Percentiles rank a stretch among this genome's conserved stretches.
Evolutionary conservation across 176 grass and related monocot genomes (phyloP).

Genomic region (Lolium multiflorum): DNA sequence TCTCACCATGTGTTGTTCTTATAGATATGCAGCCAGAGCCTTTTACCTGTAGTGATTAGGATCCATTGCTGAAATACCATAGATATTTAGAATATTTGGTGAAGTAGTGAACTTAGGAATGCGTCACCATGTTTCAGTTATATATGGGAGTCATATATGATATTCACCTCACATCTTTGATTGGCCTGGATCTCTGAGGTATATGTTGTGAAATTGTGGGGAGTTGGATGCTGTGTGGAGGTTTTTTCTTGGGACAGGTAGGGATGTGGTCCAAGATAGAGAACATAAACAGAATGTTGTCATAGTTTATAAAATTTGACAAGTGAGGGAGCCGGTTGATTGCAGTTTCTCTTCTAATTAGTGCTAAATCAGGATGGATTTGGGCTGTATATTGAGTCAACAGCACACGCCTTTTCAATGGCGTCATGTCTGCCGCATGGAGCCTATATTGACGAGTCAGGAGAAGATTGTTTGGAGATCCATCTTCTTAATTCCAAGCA

Average conservation of each 20-base stretch:
- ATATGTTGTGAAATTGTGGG: neutral
- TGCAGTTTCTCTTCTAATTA: too few relatives aligned
- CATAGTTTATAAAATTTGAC: neutral
- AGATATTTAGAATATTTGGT: neutral
- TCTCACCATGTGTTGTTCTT: neutral
- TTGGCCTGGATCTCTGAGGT: neutral
- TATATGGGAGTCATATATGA: neutral
- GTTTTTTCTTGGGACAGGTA: neutral
- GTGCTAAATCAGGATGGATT: neutral
- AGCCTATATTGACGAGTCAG: slow-evolving; percentile 58
- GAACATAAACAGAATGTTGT: neutral
- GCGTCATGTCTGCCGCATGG: slow-evolving; percentile 58
- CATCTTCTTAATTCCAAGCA: slow-evolving; percentile 66
- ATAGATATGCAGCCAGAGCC: neutral
- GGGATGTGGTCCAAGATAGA: neutral
- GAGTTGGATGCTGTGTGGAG: neutral
- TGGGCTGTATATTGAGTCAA: slow-evolving; percentile 64
- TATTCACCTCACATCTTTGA: neutral
- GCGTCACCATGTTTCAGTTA: neutral
- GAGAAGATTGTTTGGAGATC: slow-evolving; percentile 79
- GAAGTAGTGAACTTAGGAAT: neutral
- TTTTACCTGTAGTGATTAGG: neutral
- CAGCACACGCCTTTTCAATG: slow-evolving; percentile 51
- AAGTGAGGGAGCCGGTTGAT: neutral
- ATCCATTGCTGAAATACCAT: neutral